A percentile compares a stretch with the other conserved stretches of the same genome.
Conservation (phyloP, 345 rosid species). For the Dimocarpus longan region DNA sequence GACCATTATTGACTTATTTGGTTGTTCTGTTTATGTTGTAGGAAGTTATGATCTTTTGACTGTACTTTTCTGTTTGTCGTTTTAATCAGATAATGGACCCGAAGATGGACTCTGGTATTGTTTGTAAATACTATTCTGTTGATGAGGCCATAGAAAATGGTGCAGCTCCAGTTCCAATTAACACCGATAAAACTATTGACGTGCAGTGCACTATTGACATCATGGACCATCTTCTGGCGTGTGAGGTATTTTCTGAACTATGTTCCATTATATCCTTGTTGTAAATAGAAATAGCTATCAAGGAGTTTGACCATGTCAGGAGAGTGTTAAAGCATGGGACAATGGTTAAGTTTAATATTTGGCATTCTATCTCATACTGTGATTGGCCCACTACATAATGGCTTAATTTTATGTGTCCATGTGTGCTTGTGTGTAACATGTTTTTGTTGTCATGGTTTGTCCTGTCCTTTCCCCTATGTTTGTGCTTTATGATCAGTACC, state of each 20-base stretch:
- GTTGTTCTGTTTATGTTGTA: background rate
- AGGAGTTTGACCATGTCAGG: background rate
- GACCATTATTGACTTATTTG: background rate
- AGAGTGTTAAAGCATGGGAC: background rate
- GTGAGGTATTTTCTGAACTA: conserved; percentile 65
- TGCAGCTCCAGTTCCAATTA: conserved; percentile 81
- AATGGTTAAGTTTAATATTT: background rate
- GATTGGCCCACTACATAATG: background rate
- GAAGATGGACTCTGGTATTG: conserved; percentile 97
- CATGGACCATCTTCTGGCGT: conserved; percentile 92
- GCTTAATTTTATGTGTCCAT: background rate
- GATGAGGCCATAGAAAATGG: conserved; percentile 95
- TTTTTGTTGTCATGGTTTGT: background rate
- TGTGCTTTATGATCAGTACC: background rate
- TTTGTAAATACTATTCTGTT: conserved; percentile 70
- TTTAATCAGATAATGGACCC: conserved; percentile 92
- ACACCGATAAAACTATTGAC: conserved; percentile 62
- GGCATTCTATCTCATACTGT: background rate
- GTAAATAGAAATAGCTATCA: conserved; percentile 2
- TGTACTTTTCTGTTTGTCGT: conserved; percentile 8
- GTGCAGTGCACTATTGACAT: conserved; percentile 78
- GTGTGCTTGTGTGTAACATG: background rate
- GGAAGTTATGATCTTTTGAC: conserved; percentile 12
- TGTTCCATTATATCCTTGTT: background rate
- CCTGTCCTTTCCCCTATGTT: background rate